Base-by-base conservation (phyloP, 345 rosid species). In the Trapa bicornis region DNA sequence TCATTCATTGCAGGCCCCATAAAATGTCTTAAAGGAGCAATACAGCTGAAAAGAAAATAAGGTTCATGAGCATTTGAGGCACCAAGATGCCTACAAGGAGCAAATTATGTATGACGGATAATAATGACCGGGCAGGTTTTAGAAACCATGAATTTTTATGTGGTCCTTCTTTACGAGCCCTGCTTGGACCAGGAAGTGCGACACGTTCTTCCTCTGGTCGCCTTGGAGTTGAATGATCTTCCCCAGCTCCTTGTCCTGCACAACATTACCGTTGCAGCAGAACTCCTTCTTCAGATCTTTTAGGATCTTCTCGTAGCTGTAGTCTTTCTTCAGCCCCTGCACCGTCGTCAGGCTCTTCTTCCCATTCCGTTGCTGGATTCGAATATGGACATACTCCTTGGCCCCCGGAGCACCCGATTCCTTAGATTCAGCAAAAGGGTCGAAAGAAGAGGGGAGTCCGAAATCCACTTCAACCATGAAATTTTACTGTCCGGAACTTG, bases 161-260 rank as follows among this genome's bases (percentile, higher is more conserved):
- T 80, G 85, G 4, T 88, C 93, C 84, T 84, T 88, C 82, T 85
- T 81, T 67, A 80, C 96, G 32, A 91, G 60, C 45, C 86, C 86
- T 8, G 82, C 73, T 65, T 83, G 84, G 60, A 84, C 77, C 53
- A 91, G 89, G 68, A 91, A 91, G 0, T 83, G 81, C 32, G 86
- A 78, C 1, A 85, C 92, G 36, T 93, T 93, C 83, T 82, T 85
- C 72, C 96, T 78, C 77, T 91, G 98, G 75, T 93, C 97, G 45
- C 97, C 97, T 65, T 93, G 98, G n/a, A 93, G 94, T 69, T 92
- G 98, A 61, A 92, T 88, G 69, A 93, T 83, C 79, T 93, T 91
- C 29, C 98, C 97, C 0, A 90, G 82, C 47, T 79, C 90, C 64
- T 86, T 89, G 83, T 90, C 94, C 48, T 87, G 85, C 61, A 93